Base-by-base conservation (phyloP, 139 green algal species). In the Tetraselmis striata region DNA sequence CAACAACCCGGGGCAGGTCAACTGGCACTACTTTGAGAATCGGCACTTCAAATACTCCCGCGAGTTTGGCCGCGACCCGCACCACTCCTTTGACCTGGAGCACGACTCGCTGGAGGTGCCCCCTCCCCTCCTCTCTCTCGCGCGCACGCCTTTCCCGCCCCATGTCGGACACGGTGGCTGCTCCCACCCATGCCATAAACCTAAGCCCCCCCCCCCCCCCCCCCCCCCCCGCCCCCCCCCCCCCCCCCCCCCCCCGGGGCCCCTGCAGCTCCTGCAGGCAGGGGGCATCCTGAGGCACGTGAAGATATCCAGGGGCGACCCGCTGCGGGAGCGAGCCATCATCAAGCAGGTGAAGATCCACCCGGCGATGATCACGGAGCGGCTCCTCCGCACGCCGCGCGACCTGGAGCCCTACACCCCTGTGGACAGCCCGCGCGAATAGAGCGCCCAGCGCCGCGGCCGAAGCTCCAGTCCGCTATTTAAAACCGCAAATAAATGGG, bases 1-100 rank as follows among this genome's bases (percentile, higher is more conserved):
- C 11, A 67, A 67, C 11, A 67, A 67, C 18, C 45, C 5, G 45
- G 77, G 77, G 74, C 28, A 28, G 26, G 30, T 26, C 1, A 77
- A 32, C 31, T 84, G 81, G 81, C 81, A 84, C 75, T 84, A 84
- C 75, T 84, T 80, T 32, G 74, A 84, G 74, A 80, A 81, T n/a
- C 74, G 77, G 23, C 29, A 80, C 29, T 84, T 84, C 75, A 28
- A 18, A 18, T 59, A 29, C 27, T 81, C 74, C 28, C 76, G 81
- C 29, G 81, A 84, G 75, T 84, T 84, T 75, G 30, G 29, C 24
- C 25, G 27, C 24, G 81, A 84, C 32, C 81, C 81, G 2, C 81
- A 84, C 81, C 81, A 84, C 76, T 77, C 29, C 30, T 84, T 84
- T 75, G 81, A 79, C 28, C 81, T 84, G 18, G 81, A 84, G 74